These are phyloP conservation scores for Amphibolis antarctica DNA, from an alignment of 106 monocot genomes.

Conservation along the genomic window DNA sequence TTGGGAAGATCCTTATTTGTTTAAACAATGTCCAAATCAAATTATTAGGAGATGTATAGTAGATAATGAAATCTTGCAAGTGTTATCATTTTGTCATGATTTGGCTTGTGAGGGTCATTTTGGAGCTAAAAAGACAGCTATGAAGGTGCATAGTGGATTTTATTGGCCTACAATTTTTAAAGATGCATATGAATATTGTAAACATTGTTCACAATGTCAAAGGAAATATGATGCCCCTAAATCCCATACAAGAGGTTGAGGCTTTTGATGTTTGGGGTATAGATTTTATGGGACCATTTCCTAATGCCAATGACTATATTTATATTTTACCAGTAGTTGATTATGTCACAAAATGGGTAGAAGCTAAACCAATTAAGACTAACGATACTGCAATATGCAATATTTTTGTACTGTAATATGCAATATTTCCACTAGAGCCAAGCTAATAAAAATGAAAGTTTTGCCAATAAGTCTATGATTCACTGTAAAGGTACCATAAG, in stretches of 20 bases:
- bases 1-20: too few species aligned
- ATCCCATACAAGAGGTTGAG: not conserved
- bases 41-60: not conserved
- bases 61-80: not conserved
- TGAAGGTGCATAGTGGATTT: not conserved
- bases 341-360: too few species aligned
- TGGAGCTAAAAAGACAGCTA: not conserved
- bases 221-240: slow-evolving; percentile 1
- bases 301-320: not conserved
- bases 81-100: slow-evolving; percentile 1
- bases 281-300: slow-evolving; percentile 9
- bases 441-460: too few species aligned
- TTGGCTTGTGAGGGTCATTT: slow-evolving; percentile 3
- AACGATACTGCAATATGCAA: too few species aligned
- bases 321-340: not conserved
- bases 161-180: slow-evolving; percentile 5
- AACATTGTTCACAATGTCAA: not conserved
- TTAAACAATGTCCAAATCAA: not conserved
- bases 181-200: not conserved
- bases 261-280: slow-evolving; percentile 13
- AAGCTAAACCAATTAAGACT: not conserved
- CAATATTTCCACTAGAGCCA: too few species aligned
- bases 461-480: too few species aligned
- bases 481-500: too few species aligned
- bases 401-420: too few species aligned